Base-by-base conservation (phyloP, 2,329 filamentous ascomycete species). In the Cladorrhinum sp. region DNA sequence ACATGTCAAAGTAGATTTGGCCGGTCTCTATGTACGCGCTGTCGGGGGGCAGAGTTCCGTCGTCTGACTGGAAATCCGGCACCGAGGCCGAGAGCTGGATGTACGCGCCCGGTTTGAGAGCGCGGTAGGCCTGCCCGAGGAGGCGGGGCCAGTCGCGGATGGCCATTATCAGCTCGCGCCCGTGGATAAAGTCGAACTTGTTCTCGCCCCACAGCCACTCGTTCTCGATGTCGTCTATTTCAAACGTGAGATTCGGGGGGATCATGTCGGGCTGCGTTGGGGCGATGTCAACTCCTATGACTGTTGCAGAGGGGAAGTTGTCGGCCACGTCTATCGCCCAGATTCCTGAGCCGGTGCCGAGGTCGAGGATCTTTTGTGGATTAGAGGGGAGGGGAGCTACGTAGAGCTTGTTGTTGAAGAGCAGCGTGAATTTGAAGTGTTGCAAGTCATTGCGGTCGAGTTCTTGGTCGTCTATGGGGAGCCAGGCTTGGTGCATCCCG, bases 231-330 rank as follows among this genome's bases (percentile, higher is more conserved):
- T 76, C 75, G 59, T 76, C 73, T 13, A 76, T 66, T 29, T 76
- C 72, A 50, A 75, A 76, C 2, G 59, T 63, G 23, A 72, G 74
- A 57, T 76, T 75, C 4, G 74, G 72, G 2, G 74, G 74, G 0
- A 75, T 71, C 70, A 74, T 72, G 45, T 72, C 72, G 2, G 79
- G 78, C 62, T 82, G 80, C n/a, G 81, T 77, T 12, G 81, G 74
- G 41, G 80, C 81, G 1, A 83, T 72, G 67, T 83, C 80, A 8
- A 77, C 78, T 22, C 80, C 80, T 41, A 76, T 74, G 10, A 64
- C 81, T 53, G 58, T 25, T 23, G 58, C 58, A 4, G 59, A 62
- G 22, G 64, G 64, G 24, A 57, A 66, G 62, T 59, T 62, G 22
- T 65, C 63, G 18, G 63, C 63, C 48, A 72, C 65, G 29, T 73